Evolutionary conservation across 139 green algal species (phyloP).

Genomic region (Auxenochlorella pyrenoidosa): DNA sequence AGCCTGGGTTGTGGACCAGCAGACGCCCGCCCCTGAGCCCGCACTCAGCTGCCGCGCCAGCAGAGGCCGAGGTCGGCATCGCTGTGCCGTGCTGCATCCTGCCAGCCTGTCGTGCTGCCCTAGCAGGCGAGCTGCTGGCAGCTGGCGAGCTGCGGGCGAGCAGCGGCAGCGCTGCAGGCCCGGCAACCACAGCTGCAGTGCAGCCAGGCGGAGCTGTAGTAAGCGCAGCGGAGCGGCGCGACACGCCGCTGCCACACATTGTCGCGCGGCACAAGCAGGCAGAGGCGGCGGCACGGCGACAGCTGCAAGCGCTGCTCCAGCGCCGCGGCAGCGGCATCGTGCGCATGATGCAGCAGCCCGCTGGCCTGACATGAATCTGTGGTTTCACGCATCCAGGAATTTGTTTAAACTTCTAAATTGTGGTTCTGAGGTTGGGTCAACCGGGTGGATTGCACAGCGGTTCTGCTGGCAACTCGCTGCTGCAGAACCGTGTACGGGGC

Average conservation of each 20-base stretch:
- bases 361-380: not conserved
- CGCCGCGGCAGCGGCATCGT: not conserved
- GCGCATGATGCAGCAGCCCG: not conserved
- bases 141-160: not conserved
- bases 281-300: not conserved
- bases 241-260: constrained; percentile 26
- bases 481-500: too few relatives aligned
- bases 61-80: not conserved
- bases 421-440: too few relatives aligned
- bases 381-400: too few relatives aligned
- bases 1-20: too few relatives aligned
- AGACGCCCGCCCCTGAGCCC: too few relatives aligned
- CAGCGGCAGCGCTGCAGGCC: too few relatives aligned
- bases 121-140: constrained; percentile 1
- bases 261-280: constrained; percentile 13
- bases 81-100: not conserved
- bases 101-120: not conserved
- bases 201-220: not conserved
- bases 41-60: too few relatives aligned
- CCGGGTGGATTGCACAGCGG: too few relatives aligned
- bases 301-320: constrained; percentile 1
- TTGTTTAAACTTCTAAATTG: too few relatives aligned
- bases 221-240: not conserved
- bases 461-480: too few relatives aligned
- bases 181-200: not conserved